Conservation (phyloP, 257 asterid species). For the Fraxinus excelsior region DNA sequence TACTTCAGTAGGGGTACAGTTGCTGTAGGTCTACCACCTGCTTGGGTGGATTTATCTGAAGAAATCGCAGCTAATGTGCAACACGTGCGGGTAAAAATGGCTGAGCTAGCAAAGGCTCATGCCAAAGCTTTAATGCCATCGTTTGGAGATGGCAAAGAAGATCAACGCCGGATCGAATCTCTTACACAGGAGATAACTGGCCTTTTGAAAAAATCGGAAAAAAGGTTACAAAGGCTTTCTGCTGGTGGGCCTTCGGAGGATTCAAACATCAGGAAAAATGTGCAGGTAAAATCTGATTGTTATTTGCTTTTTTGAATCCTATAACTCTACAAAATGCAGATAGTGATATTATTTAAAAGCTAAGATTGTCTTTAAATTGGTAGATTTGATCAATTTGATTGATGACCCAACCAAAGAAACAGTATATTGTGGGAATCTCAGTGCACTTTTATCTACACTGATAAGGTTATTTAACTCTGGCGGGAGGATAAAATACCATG, state of each 20-base stretch:
- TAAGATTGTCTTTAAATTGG: background rate
- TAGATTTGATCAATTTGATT: constrained; percentile 5
- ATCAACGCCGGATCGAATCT: constrained; percentile 82
- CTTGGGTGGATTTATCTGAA: constrained; percentile 98
- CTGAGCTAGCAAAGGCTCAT: constrained; percentile 91
- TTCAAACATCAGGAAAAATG: constrained; percentile 93
- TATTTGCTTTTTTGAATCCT: constrained; percentile 14
- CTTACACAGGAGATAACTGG: constrained; percentile 92
- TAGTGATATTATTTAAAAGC: background rate
- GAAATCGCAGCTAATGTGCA: constrained; percentile 83
- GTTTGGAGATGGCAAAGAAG: constrained; percentile 99
- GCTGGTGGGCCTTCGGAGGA: constrained; percentile 90
- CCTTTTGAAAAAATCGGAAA: constrained; percentile 79
- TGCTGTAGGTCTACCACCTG: constrained; percentile 95
- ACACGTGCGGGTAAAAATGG: constrained; percentile 73
- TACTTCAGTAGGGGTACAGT: constrained; percentile 71
- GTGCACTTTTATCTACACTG: background rate
- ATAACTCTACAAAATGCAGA: background rate
- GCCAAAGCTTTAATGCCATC: constrained; percentile 99
- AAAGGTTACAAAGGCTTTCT: constrained; percentile 72
- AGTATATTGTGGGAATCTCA: background rate
- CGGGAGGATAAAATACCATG: background rate
- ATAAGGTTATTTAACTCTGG: background rate
- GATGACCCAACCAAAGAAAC: constrained; percentile 8
- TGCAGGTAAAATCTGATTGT: constrained; percentile 69